Evolutionary conservation across 306 rosid genomes (phyloP), one percentile per base, ranked within the genome.

Genomic region (Elaeagnus macrophylla): DNA sequence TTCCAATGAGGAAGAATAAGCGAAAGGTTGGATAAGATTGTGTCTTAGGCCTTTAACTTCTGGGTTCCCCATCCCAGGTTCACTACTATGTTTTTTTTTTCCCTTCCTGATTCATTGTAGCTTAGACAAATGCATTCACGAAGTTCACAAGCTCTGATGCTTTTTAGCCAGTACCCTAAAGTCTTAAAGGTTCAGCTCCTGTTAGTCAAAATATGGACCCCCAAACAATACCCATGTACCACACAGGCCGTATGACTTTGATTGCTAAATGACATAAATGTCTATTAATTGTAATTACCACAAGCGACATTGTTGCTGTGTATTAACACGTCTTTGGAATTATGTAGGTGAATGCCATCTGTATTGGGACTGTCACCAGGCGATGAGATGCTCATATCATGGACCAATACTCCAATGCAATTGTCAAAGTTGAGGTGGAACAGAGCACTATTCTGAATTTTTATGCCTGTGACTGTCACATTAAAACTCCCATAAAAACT

Each of bases 361-460:
- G 95, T 86, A 73, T 86, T 86, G 57, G 88, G 91, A 60, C 88
- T 83, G 67, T 80, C 67, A 11, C 80, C 82, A 0, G 95, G 95
- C 12, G 91, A 86, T 7, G 85, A 80, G 64, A 66, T 40, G 0
- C 19, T 65, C 32, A 83, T 51, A 10, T 12, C 64, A 57, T 45
- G 80, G 7, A 86, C 95, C 18, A 77, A 83, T 71, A 80, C 77
- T 11, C 74, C 76, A 36, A 73, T 67, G 61, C 91, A 75, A 50
- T 68, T 54, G 12, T 86, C 91, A 45, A 86, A 83, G 53, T 83
- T 86, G 39, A 86, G 83, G 54, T 86, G 95, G 3, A 72, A 35
- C n/a, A 83, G 72, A 25, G 79, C 91, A 61, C 95, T 83, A 46
- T 86, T 80, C 44, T 80, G 88, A 65, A 86, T 76, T 0, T 82